Percentiles rank a stretch among this genome's conserved stretches.
Evolutionary conservation across 352 stramenopile genomes (phyloP).

Genomic region (Globisporangium sylvaticum): DNA sequence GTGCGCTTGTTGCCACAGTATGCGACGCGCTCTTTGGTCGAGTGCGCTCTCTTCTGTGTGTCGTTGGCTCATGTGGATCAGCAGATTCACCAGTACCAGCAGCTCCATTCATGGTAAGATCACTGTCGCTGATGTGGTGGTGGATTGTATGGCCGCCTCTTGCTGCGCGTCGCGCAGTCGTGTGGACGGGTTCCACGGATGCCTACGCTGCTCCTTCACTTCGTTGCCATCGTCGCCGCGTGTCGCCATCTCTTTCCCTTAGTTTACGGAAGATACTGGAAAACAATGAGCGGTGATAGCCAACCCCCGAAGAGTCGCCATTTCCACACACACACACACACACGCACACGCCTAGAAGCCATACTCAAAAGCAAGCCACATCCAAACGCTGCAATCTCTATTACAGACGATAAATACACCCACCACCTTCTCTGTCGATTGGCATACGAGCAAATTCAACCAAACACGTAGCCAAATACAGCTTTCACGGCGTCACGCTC

Average conservation of each 20-base stretch:
- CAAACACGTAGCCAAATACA: no score
- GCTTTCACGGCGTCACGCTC: no score
- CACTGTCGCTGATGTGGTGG: not conserved
- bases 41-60: not conserved
- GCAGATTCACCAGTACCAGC: not conserved
- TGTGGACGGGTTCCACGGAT: slow-evolving; percentile 52
- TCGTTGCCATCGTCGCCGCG: not conserved
- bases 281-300: not conserved
- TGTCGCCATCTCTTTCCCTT: not conserved
- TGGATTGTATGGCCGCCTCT: not conserved
- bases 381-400: not conserved
- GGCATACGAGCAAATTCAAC: not conserved
- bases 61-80: not conserved
- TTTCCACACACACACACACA: not conserved
- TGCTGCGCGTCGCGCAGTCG: slow-evolving; percentile 14
- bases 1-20: no score
- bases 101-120: not conserved
- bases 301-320: not conserved
- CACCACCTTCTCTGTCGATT: not conserved
- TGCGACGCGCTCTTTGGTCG: slow-evolving; percentile 13
- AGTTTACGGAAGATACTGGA: no score
- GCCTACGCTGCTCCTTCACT: not conserved
- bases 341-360: not conserved
- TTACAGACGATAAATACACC: slow-evolving; percentile 2
- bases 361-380: not conserved